A percentile compares a stretch with the other conserved stretches of the same genome.
phyloP scores from a whole-genome alignment of 306 rosid species.

The Betula pendula region DNA sequence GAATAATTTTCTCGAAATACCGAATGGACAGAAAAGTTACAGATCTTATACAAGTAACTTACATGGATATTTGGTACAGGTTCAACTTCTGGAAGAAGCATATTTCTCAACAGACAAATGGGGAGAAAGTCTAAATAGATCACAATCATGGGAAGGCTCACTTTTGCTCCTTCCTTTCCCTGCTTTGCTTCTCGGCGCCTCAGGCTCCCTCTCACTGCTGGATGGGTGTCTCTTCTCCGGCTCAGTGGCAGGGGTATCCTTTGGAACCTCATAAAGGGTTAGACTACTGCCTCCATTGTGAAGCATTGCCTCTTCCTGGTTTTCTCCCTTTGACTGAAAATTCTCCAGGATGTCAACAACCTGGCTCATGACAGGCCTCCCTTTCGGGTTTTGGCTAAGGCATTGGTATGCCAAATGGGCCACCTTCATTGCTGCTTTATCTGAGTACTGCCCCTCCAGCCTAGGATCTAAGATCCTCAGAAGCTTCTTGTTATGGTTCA shows the following conservation, averaged over 20 bases:
- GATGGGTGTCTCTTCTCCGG: conserved; percentile 21
- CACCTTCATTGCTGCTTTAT: conserved; percentile 60
- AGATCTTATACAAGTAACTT: conserved; percentile 45
- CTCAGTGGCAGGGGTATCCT: conserved; percentile 32
- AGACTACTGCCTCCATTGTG: conserved; percentile 56
- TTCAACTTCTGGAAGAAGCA: conserved; percentile 37
- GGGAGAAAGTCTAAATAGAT: conserved; percentile 25
- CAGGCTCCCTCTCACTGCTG: conserved; percentile 14
- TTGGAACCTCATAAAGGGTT: conserved; percentile 76
- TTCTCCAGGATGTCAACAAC: conserved; percentile 73
- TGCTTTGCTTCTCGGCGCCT: conserved; percentile 26
- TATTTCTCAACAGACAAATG: conserved; percentile 34
- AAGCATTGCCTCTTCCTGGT: conserved; percentile 53
- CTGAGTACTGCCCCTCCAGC: conserved; percentile 78
- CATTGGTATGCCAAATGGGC: conserved; percentile 79
- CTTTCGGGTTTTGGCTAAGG: conserved; percentile 92
- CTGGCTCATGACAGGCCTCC: conserved; percentile 83
- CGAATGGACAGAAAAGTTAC: conserved; percentile 28
- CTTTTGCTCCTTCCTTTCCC: conserved; percentile 37
- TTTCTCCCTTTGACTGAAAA: conserved; percentile 50
- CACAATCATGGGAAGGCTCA: conserved; percentile 35
- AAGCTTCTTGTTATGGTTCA: conserved; percentile 78
- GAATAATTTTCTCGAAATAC: conserved; percentile 21
- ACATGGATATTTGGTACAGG: conserved; percentile 27
- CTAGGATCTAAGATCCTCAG: conserved; percentile 75